Evolutionary conservation across 2,329 filamentous ascomycete genomes (phyloP), one percentile per base, ranked within the genome.

Genomic region (Salinomyces thailandicus): DNA sequence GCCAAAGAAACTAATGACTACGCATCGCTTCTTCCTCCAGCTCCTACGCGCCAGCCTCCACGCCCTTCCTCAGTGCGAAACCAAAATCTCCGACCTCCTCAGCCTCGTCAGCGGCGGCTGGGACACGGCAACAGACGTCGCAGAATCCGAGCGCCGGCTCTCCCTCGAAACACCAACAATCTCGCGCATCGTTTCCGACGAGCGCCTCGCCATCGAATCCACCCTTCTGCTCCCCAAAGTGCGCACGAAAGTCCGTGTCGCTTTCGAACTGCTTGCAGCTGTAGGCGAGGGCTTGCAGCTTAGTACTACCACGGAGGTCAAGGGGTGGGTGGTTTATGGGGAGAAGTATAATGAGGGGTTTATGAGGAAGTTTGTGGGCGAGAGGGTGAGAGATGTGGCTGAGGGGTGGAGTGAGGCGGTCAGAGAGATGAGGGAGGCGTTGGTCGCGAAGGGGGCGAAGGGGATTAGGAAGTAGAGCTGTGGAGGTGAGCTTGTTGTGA

Each of bases 331-430:
- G 1, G 65, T 85, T 2, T 91, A 91, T 54, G 84, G 84, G 0
- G 82, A 89, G 60, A 69, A 73, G 41, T 86, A 87, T 57, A 83
- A 85, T 45, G 75, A 77, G 45, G 72, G 67, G 33, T 86, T 84
- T 59, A 79, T 91, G 66, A 66, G 63, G n/a, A 80, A 85, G 37
- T 86, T 82, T 47, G 53, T 91, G 44, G 58, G 64, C 9, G 69
- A 70, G 22, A 68, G 71, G 55, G 62, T 79, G 14, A 17, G 30
- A 6, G 31, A 14, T 43, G 54, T 53, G 11, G 56, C 61, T 45
- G 49, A 50, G 12, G 55, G 60, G 3, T 69, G 66, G 63, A 63
- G 59, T 4, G 55, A 59, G 31, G 66, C 57, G 1, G 58, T 69
- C 19, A 41, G 54, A 24, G 65, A 67, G 45, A 52, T 72, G 44